phyloP scores from a whole-genome alignment of 106 monocot species.

The Acorus gramineus region DNA sequence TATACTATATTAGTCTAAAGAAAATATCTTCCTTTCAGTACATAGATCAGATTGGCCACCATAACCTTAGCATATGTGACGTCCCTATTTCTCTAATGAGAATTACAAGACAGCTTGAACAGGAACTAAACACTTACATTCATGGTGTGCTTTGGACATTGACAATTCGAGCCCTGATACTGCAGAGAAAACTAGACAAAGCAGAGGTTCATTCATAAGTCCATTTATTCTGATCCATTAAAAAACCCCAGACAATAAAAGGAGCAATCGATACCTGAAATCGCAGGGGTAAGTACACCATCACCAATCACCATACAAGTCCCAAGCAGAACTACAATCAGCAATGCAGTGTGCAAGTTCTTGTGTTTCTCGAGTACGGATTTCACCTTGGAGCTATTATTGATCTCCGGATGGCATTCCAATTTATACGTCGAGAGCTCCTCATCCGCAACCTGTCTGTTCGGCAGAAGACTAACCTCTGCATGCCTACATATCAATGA shows the following conservation, averaged over 20 bases:
- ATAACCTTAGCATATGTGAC: too few relatives aligned
- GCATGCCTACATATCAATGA: conserved; percentile 63
- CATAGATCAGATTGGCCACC: too few relatives aligned
- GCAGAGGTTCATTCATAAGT: too few relatives aligned
- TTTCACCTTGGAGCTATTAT: conserved; percentile 22
- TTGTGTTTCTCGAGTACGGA: conserved; percentile 54
- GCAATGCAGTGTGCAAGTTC: conserved; percentile 40
- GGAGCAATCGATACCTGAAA: conserved; percentile 31
- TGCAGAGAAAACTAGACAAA: conserved; percentile 52
- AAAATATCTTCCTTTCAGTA: too few relatives aligned
- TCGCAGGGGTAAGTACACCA: conserved; percentile 67
- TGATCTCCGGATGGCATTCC: conserved; percentile 26
- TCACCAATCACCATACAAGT: conserved; percentile 81
- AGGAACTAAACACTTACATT: conserved; percentile 26
- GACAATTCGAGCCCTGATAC: conserved; percentile 61
- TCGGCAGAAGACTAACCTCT: conserved; percentile 53
- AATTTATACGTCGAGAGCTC: conserved; percentile 65
- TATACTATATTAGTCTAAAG: too few relatives aligned
- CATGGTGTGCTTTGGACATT: conserved; percentile 45
- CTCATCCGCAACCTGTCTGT: conserved; percentile 54
- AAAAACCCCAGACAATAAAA: neutral
- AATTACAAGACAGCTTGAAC: too few relatives aligned
- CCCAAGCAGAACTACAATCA: conserved; percentile 60
- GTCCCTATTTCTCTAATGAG: too few relatives aligned
- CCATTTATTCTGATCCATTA: too few relatives aligned